A percentile compares a stretch with the other conserved stretches of the same genome.
Evolutionary conservation across 192 early-diverging fungal genomes (phyloP).

Genomic region (Podila horticola): DNA sequence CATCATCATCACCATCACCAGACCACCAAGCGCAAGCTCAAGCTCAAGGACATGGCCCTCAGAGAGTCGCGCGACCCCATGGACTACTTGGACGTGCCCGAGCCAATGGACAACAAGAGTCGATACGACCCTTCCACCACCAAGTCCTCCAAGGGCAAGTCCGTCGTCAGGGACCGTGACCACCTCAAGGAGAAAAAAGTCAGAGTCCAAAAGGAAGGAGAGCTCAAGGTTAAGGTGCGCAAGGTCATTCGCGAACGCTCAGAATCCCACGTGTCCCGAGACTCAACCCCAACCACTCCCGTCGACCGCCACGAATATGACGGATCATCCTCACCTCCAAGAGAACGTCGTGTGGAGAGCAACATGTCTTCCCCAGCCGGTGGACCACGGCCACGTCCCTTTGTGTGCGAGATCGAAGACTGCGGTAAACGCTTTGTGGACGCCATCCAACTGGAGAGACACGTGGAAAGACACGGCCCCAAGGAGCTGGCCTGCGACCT

Average conservation of each 20-base stretch:
- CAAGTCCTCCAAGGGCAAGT: conserved; percentile 21
- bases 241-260: conserved; percentile 29
- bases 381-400: conserved; percentile 31
- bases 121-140: conserved; percentile 8
- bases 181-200: conserved; percentile 15
- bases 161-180: background rate
- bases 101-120: conserved; percentile 21
- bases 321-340: conserved; percentile 6
- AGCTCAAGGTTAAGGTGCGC: background rate
- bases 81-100: conserved; percentile 18
- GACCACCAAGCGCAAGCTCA: conserved; percentile 40
- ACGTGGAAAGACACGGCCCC: conserved; percentile 44
- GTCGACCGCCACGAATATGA: conserved; percentile 5
- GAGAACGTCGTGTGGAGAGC: conserved; percentile 12
- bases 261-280: conserved; percentile 30
- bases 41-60: conserved; percentile 46
- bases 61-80: conserved; percentile 42
- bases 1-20: conserved; percentile 46
- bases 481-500: conserved; percentile 49
- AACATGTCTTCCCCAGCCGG: conserved; percentile 21
- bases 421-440: conserved; percentile 52
- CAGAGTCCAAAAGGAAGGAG: conserved; percentile 14
- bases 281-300: conserved; percentile 40
- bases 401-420: conserved; percentile 46
- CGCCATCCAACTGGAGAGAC: conserved; percentile 42